Evolutionary conservation across 164 flowering plant genomes (phyloP).

Genomic region (Amborella trichopoda): DNA sequence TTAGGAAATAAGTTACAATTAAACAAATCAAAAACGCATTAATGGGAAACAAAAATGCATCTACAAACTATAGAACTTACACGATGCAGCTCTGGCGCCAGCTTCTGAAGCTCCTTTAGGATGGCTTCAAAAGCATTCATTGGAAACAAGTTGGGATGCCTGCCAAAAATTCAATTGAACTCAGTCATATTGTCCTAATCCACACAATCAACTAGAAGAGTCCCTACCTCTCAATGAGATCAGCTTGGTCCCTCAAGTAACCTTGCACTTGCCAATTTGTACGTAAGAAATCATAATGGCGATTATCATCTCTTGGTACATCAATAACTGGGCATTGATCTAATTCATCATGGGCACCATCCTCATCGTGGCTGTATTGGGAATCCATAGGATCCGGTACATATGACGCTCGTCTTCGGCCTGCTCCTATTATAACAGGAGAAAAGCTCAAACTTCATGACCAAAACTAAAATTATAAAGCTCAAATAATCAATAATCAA

Average conservation of each 20-base stretch:
- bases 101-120: slow-evolving; percentile 54
- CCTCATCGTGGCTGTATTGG: no score
- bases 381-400: no score
- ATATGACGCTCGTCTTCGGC: no score
- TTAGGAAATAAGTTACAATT: background rate
- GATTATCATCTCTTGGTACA: slow-evolving; percentile 14
- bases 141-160: slow-evolving; percentile 62
- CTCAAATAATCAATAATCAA: no score
- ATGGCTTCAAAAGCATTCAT: slow-evolving; percentile 53
- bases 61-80: slow-evolving; percentile 32
- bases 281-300: slow-evolving; percentile 39
- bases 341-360: no score
- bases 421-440: no score
- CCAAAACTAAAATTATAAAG: no score
- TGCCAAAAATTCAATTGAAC: slow-evolving; percentile 12
- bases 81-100: slow-evolving; percentile 91
- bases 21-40: background rate
- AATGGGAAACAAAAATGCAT: no score
- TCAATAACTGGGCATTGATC: no score
- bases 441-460: no score
- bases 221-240: slow-evolving; percentile 64
- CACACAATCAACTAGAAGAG: background rate
- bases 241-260: slow-evolving; percentile 70
- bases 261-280: slow-evolving; percentile 93
- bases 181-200: background rate